Conservation (phyloP, 1,284 basidiomycete genomes). For the Cystobasidiaceae sp. region DNA sequence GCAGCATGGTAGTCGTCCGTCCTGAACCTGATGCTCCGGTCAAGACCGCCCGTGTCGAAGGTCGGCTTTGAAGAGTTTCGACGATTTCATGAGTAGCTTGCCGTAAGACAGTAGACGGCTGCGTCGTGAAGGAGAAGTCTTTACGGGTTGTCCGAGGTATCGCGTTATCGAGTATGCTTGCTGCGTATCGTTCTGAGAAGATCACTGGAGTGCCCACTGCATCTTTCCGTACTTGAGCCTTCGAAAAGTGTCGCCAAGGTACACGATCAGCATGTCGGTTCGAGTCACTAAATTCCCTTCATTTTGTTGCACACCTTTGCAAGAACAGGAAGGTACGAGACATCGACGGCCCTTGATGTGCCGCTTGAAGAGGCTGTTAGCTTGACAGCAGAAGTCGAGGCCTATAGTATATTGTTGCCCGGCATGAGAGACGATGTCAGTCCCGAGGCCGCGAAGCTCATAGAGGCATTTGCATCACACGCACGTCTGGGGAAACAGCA, state of each 20-base stretch:
- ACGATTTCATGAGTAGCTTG: constrained; percentile 9
- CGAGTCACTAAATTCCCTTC: background rate
- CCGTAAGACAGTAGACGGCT: constrained; percentile 24
- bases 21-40: constrained; percentile 11
- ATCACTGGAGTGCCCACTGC: constrained; percentile 12
- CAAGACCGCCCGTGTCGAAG: background rate
- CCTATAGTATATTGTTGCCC: background rate
- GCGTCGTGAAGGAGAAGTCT: constrained; percentile 6
- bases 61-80: background rate
- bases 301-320: too few relatives aligned
- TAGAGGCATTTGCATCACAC: too few relatives aligned
- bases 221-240: background rate
- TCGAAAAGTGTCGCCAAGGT: background rate
- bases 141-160: background rate
- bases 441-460: too few relatives aligned
- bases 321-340: constrained; percentile 5
- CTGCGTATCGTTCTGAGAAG: background rate
- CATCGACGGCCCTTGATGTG: background rate
- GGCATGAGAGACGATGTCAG: background rate
- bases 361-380: background rate
- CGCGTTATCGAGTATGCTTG: background rate
- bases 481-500: too few relatives aligned
- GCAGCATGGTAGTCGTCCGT: constrained; percentile 9
- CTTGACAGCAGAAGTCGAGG: background rate
- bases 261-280: background rate